Conservation (phyloP, 805 yeast genomes). For the Zygosaccharomyces bailii region DNA sequence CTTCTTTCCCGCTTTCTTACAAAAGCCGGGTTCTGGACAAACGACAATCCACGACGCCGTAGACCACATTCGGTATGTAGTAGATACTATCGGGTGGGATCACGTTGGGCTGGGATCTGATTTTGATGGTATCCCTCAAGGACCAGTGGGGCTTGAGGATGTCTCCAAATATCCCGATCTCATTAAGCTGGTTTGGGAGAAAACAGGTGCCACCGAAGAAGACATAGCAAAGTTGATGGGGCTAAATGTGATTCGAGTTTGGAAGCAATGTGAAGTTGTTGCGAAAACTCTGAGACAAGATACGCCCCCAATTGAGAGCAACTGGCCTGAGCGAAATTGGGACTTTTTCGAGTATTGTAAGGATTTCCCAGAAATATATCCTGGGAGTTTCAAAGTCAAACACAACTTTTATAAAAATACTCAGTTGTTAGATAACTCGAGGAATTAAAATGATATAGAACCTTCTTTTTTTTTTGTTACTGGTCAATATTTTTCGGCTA, state of each 20-base stretch:
- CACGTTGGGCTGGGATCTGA: slow-evolving; percentile 52
- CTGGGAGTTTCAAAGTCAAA: slow-evolving; percentile 25
- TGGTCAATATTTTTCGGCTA: no score
- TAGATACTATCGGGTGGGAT: slow-evolving; percentile 47
- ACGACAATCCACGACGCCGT: slow-evolving; percentile 48
- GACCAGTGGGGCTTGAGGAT: slow-evolving; percentile 51
- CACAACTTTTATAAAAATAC: slow-evolving; percentile 3
- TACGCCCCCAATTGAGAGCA: slow-evolving; percentile 35
- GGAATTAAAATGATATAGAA: not conserved
- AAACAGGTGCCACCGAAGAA: slow-evolving; percentile 43
- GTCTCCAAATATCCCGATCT: slow-evolving; percentile 54
- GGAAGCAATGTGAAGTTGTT: slow-evolving; percentile 39
- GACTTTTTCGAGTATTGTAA: slow-evolving; percentile 36
- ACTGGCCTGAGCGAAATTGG: slow-evolving; percentile 46
- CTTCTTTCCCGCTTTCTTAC: slow-evolving; percentile 43
- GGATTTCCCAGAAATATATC: slow-evolving; percentile 40
- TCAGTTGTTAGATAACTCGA: slow-evolving; percentile 2
- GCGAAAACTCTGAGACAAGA: slow-evolving; percentile 27
- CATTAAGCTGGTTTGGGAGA: slow-evolving; percentile 35
- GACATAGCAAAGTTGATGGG: slow-evolving; percentile 46
- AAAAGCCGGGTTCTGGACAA: slow-evolving; percentile 13
- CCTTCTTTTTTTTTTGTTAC: not conserved
- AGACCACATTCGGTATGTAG: slow-evolving; percentile 43
- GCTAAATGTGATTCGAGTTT: slow-evolving; percentile 44
- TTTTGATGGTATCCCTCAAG: slow-evolving; percentile 50